phyloP scores from a whole-genome alignment of 495 filamentous ascomycete species.

The Penicillium egyptiacum region DNA sequence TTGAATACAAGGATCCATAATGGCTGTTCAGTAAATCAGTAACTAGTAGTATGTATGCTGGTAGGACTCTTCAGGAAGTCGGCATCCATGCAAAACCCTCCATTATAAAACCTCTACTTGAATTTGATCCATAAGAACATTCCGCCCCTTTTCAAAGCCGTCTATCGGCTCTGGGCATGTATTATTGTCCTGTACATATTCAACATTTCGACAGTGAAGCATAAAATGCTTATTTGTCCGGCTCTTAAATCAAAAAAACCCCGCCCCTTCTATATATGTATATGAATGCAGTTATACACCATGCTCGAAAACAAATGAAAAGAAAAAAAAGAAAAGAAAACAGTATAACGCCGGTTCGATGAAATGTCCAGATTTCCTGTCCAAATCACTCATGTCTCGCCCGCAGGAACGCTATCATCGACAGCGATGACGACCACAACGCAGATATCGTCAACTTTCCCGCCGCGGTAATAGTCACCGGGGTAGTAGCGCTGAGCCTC shows the following conservation, averaged over 20 bases:
- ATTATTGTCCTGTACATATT: too few species aligned
- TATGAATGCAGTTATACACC: slow-evolving; percentile 9
- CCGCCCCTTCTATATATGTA: slow-evolving; percentile 13
- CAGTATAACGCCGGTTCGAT: neutral
- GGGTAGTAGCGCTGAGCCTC: slow-evolving; percentile 87
- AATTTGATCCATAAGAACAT: too few species aligned
- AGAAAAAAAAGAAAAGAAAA: too few species aligned
- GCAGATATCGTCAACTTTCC: slow-evolving; percentile 91
- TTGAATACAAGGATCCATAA: neutral
- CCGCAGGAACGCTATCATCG: slow-evolving; percentile 27
- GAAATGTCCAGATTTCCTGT: neutral
- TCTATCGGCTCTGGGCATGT: too few species aligned
- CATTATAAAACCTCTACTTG: neutral
- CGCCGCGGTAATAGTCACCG: slow-evolving; percentile 77
- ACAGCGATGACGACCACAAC: slow-evolving; percentile 73
- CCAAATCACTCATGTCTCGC: neutral
- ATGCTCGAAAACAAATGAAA: slow-evolving; percentile 5
- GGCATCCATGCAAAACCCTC: neutral
- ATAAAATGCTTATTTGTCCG: neutral
- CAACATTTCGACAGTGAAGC: neutral
- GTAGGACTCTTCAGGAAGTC: neutral
- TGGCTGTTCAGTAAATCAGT: neutral
- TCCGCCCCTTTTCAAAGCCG: too few species aligned
- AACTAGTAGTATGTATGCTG: neutral
- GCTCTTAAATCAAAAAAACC: slow-evolving; percentile 10